Evolutionary conservation across 2,329 filamentous ascomycete species (phyloP).

Genomic region (Fusarium sp.): DNA sequence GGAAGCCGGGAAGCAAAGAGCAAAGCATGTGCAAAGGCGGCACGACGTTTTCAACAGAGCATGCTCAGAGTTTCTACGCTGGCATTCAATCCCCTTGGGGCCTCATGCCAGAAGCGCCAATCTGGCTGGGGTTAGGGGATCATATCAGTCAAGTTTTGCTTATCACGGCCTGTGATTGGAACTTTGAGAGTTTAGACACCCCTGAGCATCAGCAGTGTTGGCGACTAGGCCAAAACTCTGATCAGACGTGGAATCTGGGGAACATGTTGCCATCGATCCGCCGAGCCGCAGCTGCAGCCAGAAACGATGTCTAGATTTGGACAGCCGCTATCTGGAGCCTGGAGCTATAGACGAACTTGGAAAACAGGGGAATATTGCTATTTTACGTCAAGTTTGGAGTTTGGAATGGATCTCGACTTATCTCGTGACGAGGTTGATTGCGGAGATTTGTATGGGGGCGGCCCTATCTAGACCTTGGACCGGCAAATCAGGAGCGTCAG

Average conservation of each 20-base stretch:
- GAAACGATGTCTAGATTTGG: background rate
- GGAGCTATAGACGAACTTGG: background rate
- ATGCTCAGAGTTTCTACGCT: conserved; percentile 11
- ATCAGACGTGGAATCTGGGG: conserved; percentile 36
- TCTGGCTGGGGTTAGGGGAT: conserved; percentile 19
- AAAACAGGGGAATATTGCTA: background rate
- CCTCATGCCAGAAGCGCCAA: conserved; percentile 20
- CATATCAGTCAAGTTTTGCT: conserved; percentile 32
- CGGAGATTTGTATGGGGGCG: conserved; percentile 27
- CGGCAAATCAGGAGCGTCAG: conserved; percentile 24
- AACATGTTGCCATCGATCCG: conserved; percentile 32
- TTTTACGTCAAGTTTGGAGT: conserved; percentile 6
- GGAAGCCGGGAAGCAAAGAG: background rate
- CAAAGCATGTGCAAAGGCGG: conserved; percentile 7
- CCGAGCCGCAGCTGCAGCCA: conserved; percentile 13
- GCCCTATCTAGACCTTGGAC: conserved; percentile 6
- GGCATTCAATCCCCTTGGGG: conserved; percentile 10
- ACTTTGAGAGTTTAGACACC: conserved; percentile 18
- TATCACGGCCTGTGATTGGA: conserved; percentile 34
- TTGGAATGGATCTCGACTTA: conserved; percentile 26
- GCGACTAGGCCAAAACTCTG: conserved; percentile 16
- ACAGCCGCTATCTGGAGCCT: conserved; percentile 7
- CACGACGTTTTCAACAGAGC: conserved; percentile 3
- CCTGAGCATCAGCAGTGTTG: conserved; percentile 25
- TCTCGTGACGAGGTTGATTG: conserved; percentile 34